Base-by-base conservation (phyloP, 2,329 filamentous ascomycete species). In the Ceratocystis albifundus region DNA sequence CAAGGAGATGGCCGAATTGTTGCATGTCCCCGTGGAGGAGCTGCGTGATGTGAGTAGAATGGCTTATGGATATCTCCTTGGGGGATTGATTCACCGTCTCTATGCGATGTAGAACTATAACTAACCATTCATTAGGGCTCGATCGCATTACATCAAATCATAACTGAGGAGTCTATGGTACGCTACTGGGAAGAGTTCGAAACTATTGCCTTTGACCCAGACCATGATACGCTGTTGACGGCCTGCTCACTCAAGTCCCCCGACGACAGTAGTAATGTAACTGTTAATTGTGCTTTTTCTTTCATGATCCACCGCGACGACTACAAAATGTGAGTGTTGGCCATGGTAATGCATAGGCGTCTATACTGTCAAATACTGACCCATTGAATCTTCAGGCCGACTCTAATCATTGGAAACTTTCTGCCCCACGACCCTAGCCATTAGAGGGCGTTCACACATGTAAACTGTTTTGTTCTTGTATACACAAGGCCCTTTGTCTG, bases 171-270 rank as follows among this genome's bases (percentile, higher is more conserved):
- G 69, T 95, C 92, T 50, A 84, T 96, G 68, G 94, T 97, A 65
- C 89, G 90, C 71, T 99, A 99, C 73, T 99, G 94, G 94, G 94
- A 99, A 76, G 96, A 99, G 73, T 99, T 99, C 73, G 92, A 93
- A 63, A 93, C 91, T 4, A 97, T 99, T 71, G 95, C 94, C 8
- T 99, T 99, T 75, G 94, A 99, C 73, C 85, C 88, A 67, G 87
- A 85, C 8, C 94, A 97, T 74, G 96, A 99, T 74, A 95, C 93
- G 25, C 90, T 99, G 72, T 80, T 99, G 70, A 99, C 94, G 25
- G 93, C 89, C 70, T 99, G 94, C 74, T 88, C 89, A 10, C 78
- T 99, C 69, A 96, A 96, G 76, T 92, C 86, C 70, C 92, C 89
- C 2, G 84, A 85, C 69, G 80, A 85, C 63, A 82, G 82, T 68